Percentiles rank a stretch among this genome's conserved stretches.
Conservation (phyloP, 805 yeast genomes). For the Kodamaea kaohsiungensis region DNA sequence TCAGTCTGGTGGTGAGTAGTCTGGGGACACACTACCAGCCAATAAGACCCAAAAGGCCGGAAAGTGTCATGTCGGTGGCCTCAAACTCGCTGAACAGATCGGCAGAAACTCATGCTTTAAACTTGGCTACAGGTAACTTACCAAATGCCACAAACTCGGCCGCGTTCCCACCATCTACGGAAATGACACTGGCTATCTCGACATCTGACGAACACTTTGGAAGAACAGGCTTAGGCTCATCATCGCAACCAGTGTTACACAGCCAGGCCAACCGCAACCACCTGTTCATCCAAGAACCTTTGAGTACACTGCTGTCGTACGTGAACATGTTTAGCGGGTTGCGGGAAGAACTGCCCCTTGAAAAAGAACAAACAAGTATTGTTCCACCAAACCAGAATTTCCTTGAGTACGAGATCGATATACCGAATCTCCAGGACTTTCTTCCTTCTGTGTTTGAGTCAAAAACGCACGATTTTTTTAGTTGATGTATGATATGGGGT, state of each 20-base stretch:
- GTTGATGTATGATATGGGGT: slow-evolving; percentile 3
- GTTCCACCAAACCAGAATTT: slow-evolving; percentile 13
- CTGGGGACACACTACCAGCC: slow-evolving; percentile 21
- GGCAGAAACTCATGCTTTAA: slow-evolving; percentile 11
- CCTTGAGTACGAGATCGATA: slow-evolving; percentile 13
- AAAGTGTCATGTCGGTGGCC: slow-evolving; percentile 40
- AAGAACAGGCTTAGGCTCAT: slow-evolving; percentile 15
- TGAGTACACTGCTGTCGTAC: slow-evolving; percentile 11
- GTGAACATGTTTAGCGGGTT: slow-evolving; percentile 9
- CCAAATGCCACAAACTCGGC: slow-evolving; percentile 17
- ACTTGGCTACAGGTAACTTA: slow-evolving; percentile 15
- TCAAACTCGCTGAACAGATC: slow-evolving; percentile 35
- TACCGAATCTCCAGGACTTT: slow-evolving; percentile 13
- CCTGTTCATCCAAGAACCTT: slow-evolving; percentile 6
- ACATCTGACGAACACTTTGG: slow-evolving; percentile 13
- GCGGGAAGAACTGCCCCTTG: slow-evolving; percentile 2
- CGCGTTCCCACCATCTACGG: slow-evolving; percentile 16
- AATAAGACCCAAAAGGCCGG: slow-evolving; percentile 37
- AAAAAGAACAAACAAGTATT: not conserved
- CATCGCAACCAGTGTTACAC: not conserved
- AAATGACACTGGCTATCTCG: not conserved
- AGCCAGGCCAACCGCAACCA: slow-evolving; percentile 5
- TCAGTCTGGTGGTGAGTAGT: slow-evolving; percentile 5
- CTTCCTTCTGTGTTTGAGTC: slow-evolving; percentile 9
- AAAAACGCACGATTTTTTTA: slow-evolving; percentile 4